A percentile compares a stretch with the other conserved stretches of the same genome.
These are phyloP conservation scores for Fragaria iinumae DNA, from an alignment of 306 rosid species.

Conservation along the genomic window DNA sequence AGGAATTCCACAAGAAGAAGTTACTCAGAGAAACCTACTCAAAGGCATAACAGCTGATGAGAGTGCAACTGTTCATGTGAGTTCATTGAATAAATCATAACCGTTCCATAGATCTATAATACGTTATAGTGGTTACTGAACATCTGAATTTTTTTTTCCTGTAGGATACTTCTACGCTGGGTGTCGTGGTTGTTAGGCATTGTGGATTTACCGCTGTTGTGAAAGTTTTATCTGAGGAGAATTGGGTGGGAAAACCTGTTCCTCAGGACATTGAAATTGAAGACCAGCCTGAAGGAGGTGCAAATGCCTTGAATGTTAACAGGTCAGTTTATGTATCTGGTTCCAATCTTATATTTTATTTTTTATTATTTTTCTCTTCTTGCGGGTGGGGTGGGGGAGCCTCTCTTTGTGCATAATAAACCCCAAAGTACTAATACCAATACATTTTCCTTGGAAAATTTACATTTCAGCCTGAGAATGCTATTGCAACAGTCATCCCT, in stretches of 20 bases:
- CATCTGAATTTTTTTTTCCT: slow-evolving; percentile 29
- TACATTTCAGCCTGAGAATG: slow-evolving; percentile 73
- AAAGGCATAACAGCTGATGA: slow-evolving; percentile 99
- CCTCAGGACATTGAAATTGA: slow-evolving; percentile 78
- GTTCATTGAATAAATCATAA: slow-evolving; percentile 22
- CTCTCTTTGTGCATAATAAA: slow-evolving; percentile 10
- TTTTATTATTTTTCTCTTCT: not conserved
- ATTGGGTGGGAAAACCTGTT: slow-evolving; percentile 51
- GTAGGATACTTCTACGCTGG: slow-evolving; percentile 86
- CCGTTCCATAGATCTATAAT: slow-evolving; percentile 11
- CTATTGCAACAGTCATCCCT: slow-evolving; percentile 67
- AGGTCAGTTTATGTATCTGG: slow-evolving; percentile 48
- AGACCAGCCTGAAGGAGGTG: slow-evolving; percentile 98
- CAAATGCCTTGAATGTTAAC: slow-evolving; percentile 86
- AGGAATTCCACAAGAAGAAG: slow-evolving; percentile 63
- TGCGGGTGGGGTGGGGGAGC: not conserved
- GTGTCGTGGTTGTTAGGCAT: slow-evolving; percentile 78
- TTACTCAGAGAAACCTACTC: slow-evolving; percentile 81
- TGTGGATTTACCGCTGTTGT: slow-evolving; percentile 97
- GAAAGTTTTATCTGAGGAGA: slow-evolving; percentile 59
- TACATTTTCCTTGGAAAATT: slow-evolving; percentile 22
- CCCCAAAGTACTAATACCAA: slow-evolving; percentile 21
- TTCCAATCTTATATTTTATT: not conserved
- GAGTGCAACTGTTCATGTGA: slow-evolving; percentile 97
- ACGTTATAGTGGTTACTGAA: slow-evolving; percentile 14